A percentile compares a stretch with the other conserved stretches of the same genome.
These are phyloP conservation scores for Atkinsonella texensis DNA, from an alignment of 2,329 filamentous ascomycete species.

Conservation along the genomic window DNA sequence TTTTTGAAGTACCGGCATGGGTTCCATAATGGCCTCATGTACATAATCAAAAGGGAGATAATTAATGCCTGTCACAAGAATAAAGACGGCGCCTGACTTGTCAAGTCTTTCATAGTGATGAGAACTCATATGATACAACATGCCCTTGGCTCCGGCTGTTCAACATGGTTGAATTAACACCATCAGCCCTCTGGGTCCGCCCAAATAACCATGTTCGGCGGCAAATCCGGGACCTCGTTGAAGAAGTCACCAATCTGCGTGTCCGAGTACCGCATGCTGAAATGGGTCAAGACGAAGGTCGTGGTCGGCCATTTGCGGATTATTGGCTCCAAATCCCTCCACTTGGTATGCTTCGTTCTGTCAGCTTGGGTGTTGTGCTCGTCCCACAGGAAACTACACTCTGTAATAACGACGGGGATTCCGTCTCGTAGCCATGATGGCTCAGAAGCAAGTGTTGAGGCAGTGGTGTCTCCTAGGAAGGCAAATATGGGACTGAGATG, in stretches of 20 bases:
- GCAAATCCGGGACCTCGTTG: constrained; percentile 23
- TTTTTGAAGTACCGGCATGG: background rate
- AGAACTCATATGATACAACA: too few species aligned
- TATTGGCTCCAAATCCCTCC: constrained; percentile 32
- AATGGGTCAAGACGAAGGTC: constrained; percentile 35
- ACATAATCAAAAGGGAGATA: background rate
- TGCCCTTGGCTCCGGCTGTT: too few species aligned
- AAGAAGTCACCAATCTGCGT: constrained; percentile 30
- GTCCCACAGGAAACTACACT: constrained; percentile 35
- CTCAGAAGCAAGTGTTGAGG: constrained; percentile 24
- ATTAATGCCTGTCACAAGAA: background rate
- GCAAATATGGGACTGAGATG: constrained; percentile 30
- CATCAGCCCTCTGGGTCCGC: constrained; percentile 24
- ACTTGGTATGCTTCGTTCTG: constrained; percentile 35
- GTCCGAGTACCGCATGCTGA: constrained; percentile 33
- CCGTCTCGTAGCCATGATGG: constrained; percentile 27
- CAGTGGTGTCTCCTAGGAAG: constrained; percentile 36
- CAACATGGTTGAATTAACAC: too few species aligned
- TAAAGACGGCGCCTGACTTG: background rate
- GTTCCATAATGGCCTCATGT: background rate
- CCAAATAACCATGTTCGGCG: constrained; percentile 34
- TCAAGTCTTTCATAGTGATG: too few species aligned
- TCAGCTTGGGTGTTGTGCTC: constrained; percentile 30
- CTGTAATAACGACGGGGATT: constrained; percentile 34
- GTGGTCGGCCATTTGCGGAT: constrained; percentile 29